Conservation (phyloP, 495 filamentous ascomycete genomes). For the Usnea hakonensis region DNA sequence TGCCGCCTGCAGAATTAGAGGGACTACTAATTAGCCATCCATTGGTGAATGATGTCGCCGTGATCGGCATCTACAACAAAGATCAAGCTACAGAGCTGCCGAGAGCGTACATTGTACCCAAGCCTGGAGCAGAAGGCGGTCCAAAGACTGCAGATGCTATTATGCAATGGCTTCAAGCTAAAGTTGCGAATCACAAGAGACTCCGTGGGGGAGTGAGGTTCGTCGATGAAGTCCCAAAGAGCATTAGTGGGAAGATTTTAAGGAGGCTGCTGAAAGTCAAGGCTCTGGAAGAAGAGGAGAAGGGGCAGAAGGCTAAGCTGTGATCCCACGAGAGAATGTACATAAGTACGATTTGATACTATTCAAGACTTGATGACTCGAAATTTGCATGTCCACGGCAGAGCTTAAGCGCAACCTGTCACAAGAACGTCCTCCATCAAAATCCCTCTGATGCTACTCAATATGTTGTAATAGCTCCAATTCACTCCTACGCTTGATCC, state of each 20-base stretch:
- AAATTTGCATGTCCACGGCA: too few species aligned
- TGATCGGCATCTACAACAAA: slow-evolving; percentile 69
- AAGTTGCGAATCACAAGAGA: slow-evolving; percentile 65
- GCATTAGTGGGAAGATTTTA: slow-evolving; percentile 78
- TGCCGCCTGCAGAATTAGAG: slow-evolving; percentile 81
- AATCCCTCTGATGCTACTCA: too few species aligned
- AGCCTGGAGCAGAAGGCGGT: slow-evolving; percentile 43
- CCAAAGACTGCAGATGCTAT: slow-evolving; percentile 55
- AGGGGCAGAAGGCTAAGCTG: slow-evolving; percentile 27
- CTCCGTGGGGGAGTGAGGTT: slow-evolving; percentile 78
- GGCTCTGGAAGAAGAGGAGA: slow-evolving; percentile 40
- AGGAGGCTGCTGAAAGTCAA: slow-evolving; percentile 56
- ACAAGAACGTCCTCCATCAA: too few species aligned
- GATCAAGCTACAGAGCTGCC: slow-evolving; percentile 73
- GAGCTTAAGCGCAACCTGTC: too few species aligned
- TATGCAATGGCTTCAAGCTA: slow-evolving; percentile 50
- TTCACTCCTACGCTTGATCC: background rate
- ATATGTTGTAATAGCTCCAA: too few species aligned
- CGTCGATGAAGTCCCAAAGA: slow-evolving; percentile 78
- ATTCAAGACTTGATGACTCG: background rate
- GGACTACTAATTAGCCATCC: slow-evolving; percentile 63
- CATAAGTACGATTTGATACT: background rate
- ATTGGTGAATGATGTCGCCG: slow-evolving; percentile 74
- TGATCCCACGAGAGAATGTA: slow-evolving; percentile 5
- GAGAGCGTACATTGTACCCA: slow-evolving; percentile 69